Evolutionary conservation across 2,329 filamentous ascomycete genomes (phyloP), one percentile per base, ranked within the genome.

Genomic region (Alternaria burnsii): DNA sequence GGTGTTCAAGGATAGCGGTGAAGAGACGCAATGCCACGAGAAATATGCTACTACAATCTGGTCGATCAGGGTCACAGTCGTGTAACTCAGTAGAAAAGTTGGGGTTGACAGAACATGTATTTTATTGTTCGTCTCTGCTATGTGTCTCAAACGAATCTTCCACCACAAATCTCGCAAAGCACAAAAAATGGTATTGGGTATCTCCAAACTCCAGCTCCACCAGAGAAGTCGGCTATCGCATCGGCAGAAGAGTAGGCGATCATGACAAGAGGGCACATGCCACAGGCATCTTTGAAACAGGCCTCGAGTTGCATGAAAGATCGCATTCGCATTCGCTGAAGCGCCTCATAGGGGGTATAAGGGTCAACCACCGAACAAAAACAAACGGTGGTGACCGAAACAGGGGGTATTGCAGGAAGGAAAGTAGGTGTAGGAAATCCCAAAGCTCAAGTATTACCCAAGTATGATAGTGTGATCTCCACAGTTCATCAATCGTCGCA

Each of bases 161-260:
- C 40, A 24, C 10, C 20, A 12, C 40, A 8, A 42, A 24, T 41
- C 0, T 20, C 38, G 9, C 18, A 22, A 34, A 48, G n/a, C 46
- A 50, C 32, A 58, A 43, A 43, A 56, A 47, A 56, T 62, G 70
- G 71, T 36, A 36, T 50, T 61, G 70, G 74, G 73, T 78, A 77
- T 78, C 75, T 69, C 74, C 75, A 78, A 78, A 78, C 75, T 77
- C 75, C 74, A 77, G 74, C 74, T 76, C 74, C 75, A 77, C 74
- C 74, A 75, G 72, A 76, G 72, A 76, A 76, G 65, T 14, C 51
- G 65, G 46, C 59, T 14, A 55, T 22, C 40, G 52, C 46, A 34
- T 44, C 34, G 26, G 57, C 30, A n/a, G 30, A 50, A 61, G 52
- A 53, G 54, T 53, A 62, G 58, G 55, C 40, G 40, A 59, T 26